Base-by-base conservation (phyloP, 106 monocot species). In the Gastrodia elata region DNA sequence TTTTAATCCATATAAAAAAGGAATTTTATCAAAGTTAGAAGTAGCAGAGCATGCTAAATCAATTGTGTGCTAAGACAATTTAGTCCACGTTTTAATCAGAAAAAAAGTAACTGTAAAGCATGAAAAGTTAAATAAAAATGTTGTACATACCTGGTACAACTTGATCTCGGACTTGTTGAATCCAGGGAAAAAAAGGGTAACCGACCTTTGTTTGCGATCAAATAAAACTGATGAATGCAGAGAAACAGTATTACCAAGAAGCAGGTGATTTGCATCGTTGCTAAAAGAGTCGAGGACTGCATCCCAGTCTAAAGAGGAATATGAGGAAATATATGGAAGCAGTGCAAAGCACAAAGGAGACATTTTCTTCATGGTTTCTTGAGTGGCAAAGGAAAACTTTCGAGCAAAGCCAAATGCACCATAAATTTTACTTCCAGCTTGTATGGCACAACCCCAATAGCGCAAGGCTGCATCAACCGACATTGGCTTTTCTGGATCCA, bases 401-500 rank as follows among this genome's bases (percentile, higher is more conserved):
- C 68, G 65, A 30, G 85, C 33, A 79, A 85, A 85, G 44, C 85
- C 91, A 76, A 91, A 83, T 72, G 85, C 91, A 40, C 91, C 95
- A 75, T 75, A 80, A 74, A 95, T 73, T 8, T 81, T 67, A 61
- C 84, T 75, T 58, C 94, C 94, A 68, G 87, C 94, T 88, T 95
- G 94, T 38, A 91, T 95, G 20, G 91, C 87, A 80, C 95, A 95
- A 73, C 95, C 95, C 91, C 95, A 95, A 65, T 91, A 95, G 39
- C 95, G 80, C 52, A 95, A 71, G 80, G 91, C 91, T 34, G 85
- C 77, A 22, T 44, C 81, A 15, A 91, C 69, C 24, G 95, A 89
- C 27, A 64, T 16, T 25, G 58, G 32, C 27, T 64, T 81, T 18
- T 68, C 86, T 43, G 85, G 83, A 71, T 95, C 91, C 68, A 91